Evolutionary conservation across 768 basidiomycete genomes (phyloP), one percentile per base, ranked within the genome.

Genomic region (Pleurotus tuber-regium): DNA sequence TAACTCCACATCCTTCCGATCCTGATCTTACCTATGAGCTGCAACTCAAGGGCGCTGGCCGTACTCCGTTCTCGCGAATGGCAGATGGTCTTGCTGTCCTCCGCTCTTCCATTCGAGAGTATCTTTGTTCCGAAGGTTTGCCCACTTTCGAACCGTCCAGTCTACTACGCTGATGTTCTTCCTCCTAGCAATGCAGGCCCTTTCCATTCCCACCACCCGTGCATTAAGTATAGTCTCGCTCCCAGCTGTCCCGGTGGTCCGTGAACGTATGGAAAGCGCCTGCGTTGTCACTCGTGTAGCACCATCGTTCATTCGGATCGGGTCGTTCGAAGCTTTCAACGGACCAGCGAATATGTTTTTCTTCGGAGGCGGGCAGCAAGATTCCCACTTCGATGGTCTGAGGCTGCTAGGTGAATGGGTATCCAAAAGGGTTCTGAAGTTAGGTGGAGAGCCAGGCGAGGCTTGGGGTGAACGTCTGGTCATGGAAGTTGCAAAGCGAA

Each of bases 11-110:
- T 53, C 84, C 85, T 0, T 63, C 70, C 5, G 72, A 82, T 39
- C 75, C 79, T 2, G 70, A 79, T 14, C 60, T 74, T 4, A 70
- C 72, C 0, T 88, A 86, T 60, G 97, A 99, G 61, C 75, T 99
- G 7, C 97, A 98, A 66, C 80, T 99, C 57, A 99, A 98, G 65
- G 97, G 97, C 1, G 82, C 87, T 0, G 97, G 97, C 0, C 77
- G 97, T 9, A 98, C 96, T 1, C 95, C 97, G 0, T 98, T 95
- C 70, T 90, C 92, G 0, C 80, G 97, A 21, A 79, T 76, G 46
- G 96, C 97, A 2, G 97, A 98, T 65, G 97, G 97, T 0, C 77
- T 99, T 14, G 97, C 97, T 0, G 96, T 98, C 2, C 69, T 94
- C n/a, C 85, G 97, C 23, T 94, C 92, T 35, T 95, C 92, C 4